Evolutionary conservation across 306 rosid species (phyloP).

Genomic region (Quercus engelmannii): DNA sequence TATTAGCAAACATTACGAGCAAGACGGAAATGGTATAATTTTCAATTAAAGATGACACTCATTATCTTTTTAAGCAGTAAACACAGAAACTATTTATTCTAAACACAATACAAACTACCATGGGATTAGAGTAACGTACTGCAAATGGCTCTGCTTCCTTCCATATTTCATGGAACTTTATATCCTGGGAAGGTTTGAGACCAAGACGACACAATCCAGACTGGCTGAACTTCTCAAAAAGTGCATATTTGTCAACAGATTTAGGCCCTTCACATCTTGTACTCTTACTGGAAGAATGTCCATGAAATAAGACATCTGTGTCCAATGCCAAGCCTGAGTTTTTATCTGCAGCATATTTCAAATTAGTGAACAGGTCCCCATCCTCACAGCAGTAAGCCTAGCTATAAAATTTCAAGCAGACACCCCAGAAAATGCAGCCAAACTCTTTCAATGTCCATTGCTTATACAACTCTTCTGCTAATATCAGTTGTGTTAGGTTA

Average conservation of each 20-base stretch:
- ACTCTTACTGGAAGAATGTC: slow-evolving; percentile 25
- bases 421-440: not conserved
- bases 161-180: slow-evolving; percentile 59
- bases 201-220: slow-evolving; percentile 76
- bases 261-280: slow-evolving; percentile 30
- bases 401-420: not conserved
- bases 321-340: slow-evolving; percentile 22
- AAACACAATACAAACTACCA: slow-evolving; percentile 2
- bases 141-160: slow-evolving; percentile 58
- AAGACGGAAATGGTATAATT: not conserved
- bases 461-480: not conserved
- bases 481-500: not conserved
- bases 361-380: slow-evolving; percentile 4
- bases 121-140: slow-evolving; percentile 41
- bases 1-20: not conserved
- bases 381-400: slow-evolving; percentile 3
- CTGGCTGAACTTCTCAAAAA: slow-evolving; percentile 55
- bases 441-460: slow-evolving; percentile 6
- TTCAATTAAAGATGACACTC: not conserved
- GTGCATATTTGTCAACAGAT: slow-evolving; percentile 31
- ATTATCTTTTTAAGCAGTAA: not conserved
- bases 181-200: slow-evolving; percentile 40
- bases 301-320: slow-evolving; percentile 20
- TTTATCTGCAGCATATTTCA: slow-evolving; percentile 37
- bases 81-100: not conserved